A percentile compares a stretch with the other conserved stretches of the same genome.
These are phyloP conservation scores for Pestalotiopsis sp. DNA, from an alignment of 2,329 filamentous ascomycete species.

Conservation along the genomic window DNA sequence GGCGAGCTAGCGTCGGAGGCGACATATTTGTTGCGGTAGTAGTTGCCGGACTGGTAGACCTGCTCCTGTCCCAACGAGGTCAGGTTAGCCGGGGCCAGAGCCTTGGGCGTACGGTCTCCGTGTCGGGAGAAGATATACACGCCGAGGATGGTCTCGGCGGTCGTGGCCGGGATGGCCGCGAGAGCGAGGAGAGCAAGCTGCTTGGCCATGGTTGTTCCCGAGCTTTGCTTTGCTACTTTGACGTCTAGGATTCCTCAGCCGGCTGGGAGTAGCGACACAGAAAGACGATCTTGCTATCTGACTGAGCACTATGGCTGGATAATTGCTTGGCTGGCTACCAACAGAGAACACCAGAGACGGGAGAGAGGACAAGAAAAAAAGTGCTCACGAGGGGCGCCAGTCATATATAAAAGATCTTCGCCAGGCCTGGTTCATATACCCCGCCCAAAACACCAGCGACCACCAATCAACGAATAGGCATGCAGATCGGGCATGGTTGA, in stretches of 20 bases:
- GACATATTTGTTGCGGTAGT: constrained; percentile 80
- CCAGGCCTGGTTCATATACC: not conserved
- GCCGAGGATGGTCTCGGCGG: constrained; percentile 73
- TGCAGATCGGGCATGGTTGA: not conserved
- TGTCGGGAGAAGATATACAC: constrained; percentile 89
- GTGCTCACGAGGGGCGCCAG: not conserved
- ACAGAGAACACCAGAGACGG: not conserved
- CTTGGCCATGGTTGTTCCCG: constrained; percentile 36
- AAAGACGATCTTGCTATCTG: not conserved
- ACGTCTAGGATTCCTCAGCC: not conserved
- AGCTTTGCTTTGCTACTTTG: not conserved
- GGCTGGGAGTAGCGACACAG: not conserved
- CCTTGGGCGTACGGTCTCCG: constrained; percentile 84
- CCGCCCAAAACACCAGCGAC: not conserved
- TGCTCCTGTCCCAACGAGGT: constrained; percentile 81
- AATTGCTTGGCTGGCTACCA: not conserved
- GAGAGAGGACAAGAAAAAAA: not conserved
- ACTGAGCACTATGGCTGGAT: no score
- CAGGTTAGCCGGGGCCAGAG: constrained; percentile 69
- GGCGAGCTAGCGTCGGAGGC: constrained; percentile 57
- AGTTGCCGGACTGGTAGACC: constrained; percentile 72
- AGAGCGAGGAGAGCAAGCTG: constrained; percentile 43
- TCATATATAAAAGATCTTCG: not conserved
- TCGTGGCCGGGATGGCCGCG: constrained; percentile 37
- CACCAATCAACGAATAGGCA: not conserved